A percentile compares a stretch with the other conserved stretches of the same genome.
phyloP scores from a whole-genome alignment of 768 basidiomycete species.

The Cyclocybe cylindracea region DNA sequence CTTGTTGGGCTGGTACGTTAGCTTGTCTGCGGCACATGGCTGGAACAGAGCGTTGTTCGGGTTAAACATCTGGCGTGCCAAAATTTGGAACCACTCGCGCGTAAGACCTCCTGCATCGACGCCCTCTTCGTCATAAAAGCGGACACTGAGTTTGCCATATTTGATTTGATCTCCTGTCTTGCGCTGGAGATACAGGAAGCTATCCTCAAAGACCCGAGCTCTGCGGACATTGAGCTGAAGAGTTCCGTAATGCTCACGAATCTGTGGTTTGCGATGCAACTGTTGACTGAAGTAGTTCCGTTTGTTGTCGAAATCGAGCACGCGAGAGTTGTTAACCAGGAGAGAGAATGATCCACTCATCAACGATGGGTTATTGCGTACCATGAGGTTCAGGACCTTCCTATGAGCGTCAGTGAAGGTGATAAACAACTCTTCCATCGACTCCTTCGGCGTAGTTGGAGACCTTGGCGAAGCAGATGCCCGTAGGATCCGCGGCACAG shows the following conservation, averaged over 20 bases:
- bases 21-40: slow-evolving; percentile 91
- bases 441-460: slow-evolving; percentile 67
- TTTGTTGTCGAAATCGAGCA: slow-evolving; percentile 99
- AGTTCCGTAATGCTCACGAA: slow-evolving; percentile 79
- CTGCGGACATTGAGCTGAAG: slow-evolving; percentile 89
- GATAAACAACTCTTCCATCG: slow-evolving; percentile 90
- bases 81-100: slow-evolving; percentile 97
- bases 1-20: slow-evolving; percentile 96
- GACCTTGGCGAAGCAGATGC: slow-evolving; percentile 71
- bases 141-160: slow-evolving; percentile 93
- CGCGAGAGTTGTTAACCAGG: slow-evolving; percentile 92
- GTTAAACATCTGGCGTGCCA: slow-evolving; percentile 98
- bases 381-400: slow-evolving; percentile 95
- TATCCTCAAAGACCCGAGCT: slow-evolving; percentile 95
- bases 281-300: slow-evolving; percentile 95
- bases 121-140: slow-evolving; percentile 97
- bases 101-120: slow-evolving; percentile 99
- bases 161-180: slow-evolving; percentile 96
- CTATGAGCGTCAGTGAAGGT: slow-evolving; percentile 92
- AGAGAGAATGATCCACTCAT: slow-evolving; percentile 99
- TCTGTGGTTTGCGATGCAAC: slow-evolving; percentile 79
- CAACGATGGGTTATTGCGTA: slow-evolving; percentile 95
- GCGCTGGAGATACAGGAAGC: slow-evolving; percentile 88
- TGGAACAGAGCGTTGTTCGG: slow-evolving; percentile 98
- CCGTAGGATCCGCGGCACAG: slow-evolving; percentile 52